Evolutionary conservation across 2,329 filamentous ascomycete genomes (phyloP).

Genomic region (Curvularia eragrostidis): DNA sequence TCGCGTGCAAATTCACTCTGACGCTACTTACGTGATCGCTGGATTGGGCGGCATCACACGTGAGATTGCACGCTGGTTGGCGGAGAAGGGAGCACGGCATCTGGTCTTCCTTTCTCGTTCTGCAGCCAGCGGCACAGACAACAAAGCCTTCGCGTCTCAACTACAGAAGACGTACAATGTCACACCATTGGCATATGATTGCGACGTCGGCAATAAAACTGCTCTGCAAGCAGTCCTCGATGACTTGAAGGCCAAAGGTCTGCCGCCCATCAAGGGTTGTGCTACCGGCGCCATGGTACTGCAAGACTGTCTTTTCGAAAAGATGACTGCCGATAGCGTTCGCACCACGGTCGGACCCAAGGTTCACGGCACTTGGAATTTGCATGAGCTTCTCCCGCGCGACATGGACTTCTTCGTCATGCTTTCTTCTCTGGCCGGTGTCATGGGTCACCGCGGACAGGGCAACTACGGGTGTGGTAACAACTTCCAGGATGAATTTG

Average conservation of each 20-base stretch:
- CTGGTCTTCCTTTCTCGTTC: conserved; percentile 29
- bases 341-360: conserved; percentile 33
- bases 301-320: conserved; percentile 19
- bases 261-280: conserved; percentile 37
- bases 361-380: conserved; percentile 43
- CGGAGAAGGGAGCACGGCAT: conserved; percentile 26
- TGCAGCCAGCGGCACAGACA: conserved; percentile 9
- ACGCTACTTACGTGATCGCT: conserved; percentile 32
- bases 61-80: conserved; percentile 27
- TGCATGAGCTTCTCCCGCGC: conserved; percentile 25
- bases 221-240: conserved; percentile 6
- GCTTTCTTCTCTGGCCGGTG: conserved; percentile 28
- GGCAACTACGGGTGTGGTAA: conserved; percentile 33
- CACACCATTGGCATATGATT: conserved; percentile 6
- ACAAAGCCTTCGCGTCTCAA: conserved; percentile 6
- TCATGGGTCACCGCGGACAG: conserved; percentile 28
- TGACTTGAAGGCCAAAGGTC: conserved; percentile 5
- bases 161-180: conserved; percentile 6
- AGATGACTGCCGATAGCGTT: conserved; percentile 16
- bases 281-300: conserved; percentile 41
- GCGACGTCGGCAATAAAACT: conserved; percentile 4
- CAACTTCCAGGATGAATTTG: conserved; percentile 33
- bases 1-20: conserved; percentile 6
- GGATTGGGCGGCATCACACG: conserved; percentile 33
- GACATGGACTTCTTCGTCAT: conserved; percentile 35